A percentile compares a stretch with the other conserved stretches of the same genome.
These are phyloP conservation scores for Heliosperma pusillum DNA, from an alignment of 148 eudicot genomes.

Conservation along the genomic window DNA sequence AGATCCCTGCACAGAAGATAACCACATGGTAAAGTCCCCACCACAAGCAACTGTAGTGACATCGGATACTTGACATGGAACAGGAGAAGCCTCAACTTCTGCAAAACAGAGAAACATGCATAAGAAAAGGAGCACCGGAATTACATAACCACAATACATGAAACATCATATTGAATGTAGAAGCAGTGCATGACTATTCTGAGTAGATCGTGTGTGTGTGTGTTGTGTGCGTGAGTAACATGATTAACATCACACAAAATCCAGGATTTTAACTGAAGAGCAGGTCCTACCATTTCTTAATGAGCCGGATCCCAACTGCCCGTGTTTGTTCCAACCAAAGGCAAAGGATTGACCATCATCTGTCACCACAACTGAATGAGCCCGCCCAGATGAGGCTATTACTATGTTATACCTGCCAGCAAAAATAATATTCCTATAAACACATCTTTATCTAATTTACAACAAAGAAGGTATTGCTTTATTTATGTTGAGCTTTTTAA, in stretches of 20 bases:
- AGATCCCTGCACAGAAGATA: conserved; percentile 73
- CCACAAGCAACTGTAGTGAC: conserved; percentile 66
- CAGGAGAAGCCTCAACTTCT: conserved; percentile 85
- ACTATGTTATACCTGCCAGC: conserved; percentile 65
- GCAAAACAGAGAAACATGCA: conserved; percentile 23
- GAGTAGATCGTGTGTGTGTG: not conserved
- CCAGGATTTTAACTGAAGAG: not conserved
- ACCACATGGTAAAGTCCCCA: conserved; percentile 87
- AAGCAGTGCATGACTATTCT: not conserved
- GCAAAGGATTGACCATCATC: conserved; percentile 72
- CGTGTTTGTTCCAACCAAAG: conserved; percentile 99
- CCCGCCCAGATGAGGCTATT: conserved; percentile 67
- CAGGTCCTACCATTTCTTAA: conserved; percentile 58
- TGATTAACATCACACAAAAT: not conserved
- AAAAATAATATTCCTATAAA: not conserved
- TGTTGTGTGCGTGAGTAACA: not conserved
- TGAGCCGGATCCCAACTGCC: conserved; percentile 93
- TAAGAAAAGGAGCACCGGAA: not conserved
- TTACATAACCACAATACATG: not conserved
- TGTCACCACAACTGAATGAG: conserved; percentile 81
- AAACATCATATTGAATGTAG: not conserved
- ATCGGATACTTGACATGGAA: conserved; percentile 76
- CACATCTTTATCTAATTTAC: not conserved
- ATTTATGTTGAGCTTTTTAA: not conserved
- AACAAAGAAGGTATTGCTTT: not conserved